A percentile compares a stretch with the other conserved stretches of the same genome.
Conservation (phyloP, 306 rosid species). For the Biancaea sappan region DNA sequence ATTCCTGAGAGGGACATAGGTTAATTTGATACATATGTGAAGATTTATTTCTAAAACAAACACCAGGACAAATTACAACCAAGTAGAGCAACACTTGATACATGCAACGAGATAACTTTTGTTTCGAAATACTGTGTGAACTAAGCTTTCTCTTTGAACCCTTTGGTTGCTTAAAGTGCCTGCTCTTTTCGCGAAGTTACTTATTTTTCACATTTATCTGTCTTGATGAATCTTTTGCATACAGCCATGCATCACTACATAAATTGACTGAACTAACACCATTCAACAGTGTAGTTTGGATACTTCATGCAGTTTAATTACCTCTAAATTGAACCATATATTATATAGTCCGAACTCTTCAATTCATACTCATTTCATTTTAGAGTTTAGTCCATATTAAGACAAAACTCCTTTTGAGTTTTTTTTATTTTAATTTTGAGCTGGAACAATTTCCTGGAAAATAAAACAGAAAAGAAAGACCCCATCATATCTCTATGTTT, state of each 20-base stretch:
- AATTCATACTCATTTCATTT: slow-evolving; percentile 1
- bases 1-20: neutral
- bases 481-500: neutral
- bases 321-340: slow-evolving; percentile 16
- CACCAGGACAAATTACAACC: neutral
- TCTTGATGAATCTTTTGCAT: slow-evolving; percentile 4
- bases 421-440: neutral
- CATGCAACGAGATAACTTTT: neutral
- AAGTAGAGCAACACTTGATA: neutral
- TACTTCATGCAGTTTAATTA: neutral
- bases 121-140: neutral
- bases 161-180: neutral
- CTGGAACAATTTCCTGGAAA: neutral
- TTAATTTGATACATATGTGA: neutral
- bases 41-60: slow-evolving; percentile 19
- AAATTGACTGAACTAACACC: slow-evolving; percentile 15
- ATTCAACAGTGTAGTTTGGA: neutral
- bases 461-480: neutral
- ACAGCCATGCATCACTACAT: neutral
- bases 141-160: neutral
- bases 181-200: neutral
- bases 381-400: slow-evolving; percentile 17
- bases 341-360: neutral
- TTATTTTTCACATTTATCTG: neutral
- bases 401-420: slow-evolving; percentile 12